Percentiles rank a stretch among this genome's conserved stretches.
Evolutionary conservation across 2,329 filamentous ascomycete species (phyloP).

Genomic region (Clonostachys rhizophaga): DNA sequence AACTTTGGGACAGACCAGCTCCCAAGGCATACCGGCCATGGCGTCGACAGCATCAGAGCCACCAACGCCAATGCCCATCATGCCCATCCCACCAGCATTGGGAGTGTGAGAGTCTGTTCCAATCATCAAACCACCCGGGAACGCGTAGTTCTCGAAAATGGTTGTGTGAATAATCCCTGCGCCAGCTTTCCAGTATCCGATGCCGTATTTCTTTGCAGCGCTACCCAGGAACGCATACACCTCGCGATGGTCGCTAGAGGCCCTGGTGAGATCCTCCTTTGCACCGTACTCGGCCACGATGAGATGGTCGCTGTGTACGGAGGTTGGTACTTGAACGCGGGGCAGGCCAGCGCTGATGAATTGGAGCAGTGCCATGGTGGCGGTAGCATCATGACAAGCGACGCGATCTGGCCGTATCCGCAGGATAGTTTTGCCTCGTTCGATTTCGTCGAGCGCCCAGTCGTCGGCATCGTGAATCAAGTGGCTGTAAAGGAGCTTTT

Average conservation of each 20-base stretch:
- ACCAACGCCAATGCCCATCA: constrained; percentile 33
- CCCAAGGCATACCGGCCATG: constrained; percentile 25
- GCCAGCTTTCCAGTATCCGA: constrained; percentile 30
- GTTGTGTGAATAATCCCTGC: constrained; percentile 30
- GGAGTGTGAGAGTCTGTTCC: constrained; percentile 29
- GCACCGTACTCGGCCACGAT: constrained; percentile 22
- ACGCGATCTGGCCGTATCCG: constrained; percentile 28
- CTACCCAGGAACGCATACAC: constrained; percentile 30
- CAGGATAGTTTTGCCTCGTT: constrained; percentile 28
- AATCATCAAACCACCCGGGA: constrained; percentile 25
- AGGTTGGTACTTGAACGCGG: constrained; percentile 26
- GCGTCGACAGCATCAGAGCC: constrained; percentile 40
- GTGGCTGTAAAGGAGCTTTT: constrained; percentile 32
- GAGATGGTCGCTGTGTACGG: constrained; percentile 32
- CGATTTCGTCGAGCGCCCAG: constrained; percentile 17
- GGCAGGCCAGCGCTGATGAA: constrained; percentile 33
- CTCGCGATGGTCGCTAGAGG: constrained; percentile 20
- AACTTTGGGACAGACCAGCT: constrained; percentile 21
- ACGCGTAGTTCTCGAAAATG: constrained; percentile 31
- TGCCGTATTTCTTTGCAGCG: constrained; percentile 37
- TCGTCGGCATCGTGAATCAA: constrained; percentile 16
- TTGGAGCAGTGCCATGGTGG: constrained; percentile 33
- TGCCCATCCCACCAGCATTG: constrained; percentile 25
- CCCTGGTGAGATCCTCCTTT: constrained; percentile 17
- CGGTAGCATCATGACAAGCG: constrained; percentile 35